A percentile compares a stretch with the other conserved stretches of the same genome.
phyloP scores from a whole-genome alignment of 192 early-diverging fungal species.

The Gigaspora rosea region DNA sequence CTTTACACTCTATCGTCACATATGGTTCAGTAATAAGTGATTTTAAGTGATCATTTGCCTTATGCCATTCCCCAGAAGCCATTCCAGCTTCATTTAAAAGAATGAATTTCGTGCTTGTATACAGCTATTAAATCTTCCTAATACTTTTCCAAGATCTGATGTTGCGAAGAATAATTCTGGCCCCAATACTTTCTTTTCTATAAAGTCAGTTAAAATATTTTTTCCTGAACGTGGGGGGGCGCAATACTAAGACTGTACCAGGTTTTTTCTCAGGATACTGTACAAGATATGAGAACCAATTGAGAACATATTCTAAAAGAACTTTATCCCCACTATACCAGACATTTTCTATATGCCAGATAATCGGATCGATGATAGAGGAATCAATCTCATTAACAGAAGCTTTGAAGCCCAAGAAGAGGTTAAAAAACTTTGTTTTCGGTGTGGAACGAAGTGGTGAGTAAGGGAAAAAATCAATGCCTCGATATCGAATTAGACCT shows the following conservation, averaged over 20 bases:
- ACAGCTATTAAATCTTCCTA: too few relatives aligned
- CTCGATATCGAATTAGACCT: slow-evolving; percentile 16
- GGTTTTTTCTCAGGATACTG: neutral
- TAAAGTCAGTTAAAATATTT: slow-evolving; percentile 24
- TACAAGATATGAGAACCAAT: slow-evolving; percentile 14
- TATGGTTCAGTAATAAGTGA: slow-evolving; percentile 24
- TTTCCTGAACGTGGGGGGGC: slow-evolving; percentile 14
- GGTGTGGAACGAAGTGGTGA: neutral
- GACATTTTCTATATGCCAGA: too few relatives aligned
- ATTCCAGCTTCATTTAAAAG: too few relatives aligned
- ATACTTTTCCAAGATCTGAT: too few relatives aligned
- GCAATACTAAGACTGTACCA: neutral
- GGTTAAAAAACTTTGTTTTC: neutral
- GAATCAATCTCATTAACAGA: too few relatives aligned
- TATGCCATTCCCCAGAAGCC: too few relatives aligned
- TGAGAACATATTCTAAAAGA: slow-evolving; percentile 14
- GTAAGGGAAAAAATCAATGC: neutral
- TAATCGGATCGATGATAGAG: too few relatives aligned
- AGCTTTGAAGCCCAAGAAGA: too few relatives aligned
- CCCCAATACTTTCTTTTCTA: neutral
- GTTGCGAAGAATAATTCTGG: too few relatives aligned
- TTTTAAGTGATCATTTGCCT: neutral
- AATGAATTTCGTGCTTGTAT: too few relatives aligned
- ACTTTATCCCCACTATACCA: slow-evolving; percentile 3
- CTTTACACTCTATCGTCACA: neutral